phyloP scores from a whole-genome alignment of 108 stramenopile species.

The Parmales sp. region DNA sequence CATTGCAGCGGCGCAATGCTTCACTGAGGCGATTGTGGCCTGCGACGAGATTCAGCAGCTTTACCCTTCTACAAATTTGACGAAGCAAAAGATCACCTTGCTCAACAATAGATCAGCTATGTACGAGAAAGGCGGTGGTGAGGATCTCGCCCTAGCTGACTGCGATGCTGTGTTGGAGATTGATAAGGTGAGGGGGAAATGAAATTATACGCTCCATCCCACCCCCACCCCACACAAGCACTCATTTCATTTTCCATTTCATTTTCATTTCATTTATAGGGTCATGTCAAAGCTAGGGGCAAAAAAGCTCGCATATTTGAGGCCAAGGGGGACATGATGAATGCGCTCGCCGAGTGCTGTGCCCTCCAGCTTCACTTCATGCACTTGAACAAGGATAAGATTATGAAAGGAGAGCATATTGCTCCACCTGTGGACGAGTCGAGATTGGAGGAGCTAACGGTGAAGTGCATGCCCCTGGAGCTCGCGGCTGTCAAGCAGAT shows the following conservation, averaged over 20 bases:
- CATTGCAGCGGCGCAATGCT: slow-evolving; percentile 62
- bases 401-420: slow-evolving; percentile 58
- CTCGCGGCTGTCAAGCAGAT: slow-evolving; percentile 23
- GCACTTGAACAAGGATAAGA: slow-evolving; percentile 63
- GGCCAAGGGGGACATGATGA: slow-evolving; percentile 24
- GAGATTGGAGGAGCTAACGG: slow-evolving; percentile 68
- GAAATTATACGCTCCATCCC: not conserved
- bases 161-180: slow-evolving; percentile 1
- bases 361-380: slow-evolving; percentile 70
- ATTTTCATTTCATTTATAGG: slow-evolving; percentile 26
- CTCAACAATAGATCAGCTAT: slow-evolving; percentile 83
- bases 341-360: slow-evolving; percentile 63
- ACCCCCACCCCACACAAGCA: not conserved
- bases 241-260: not conserved
- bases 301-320: slow-evolving; percentile 73
- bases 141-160: slow-evolving; percentile 56
- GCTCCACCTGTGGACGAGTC: slow-evolving; percentile 64
- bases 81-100: slow-evolving; percentile 56
- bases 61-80: not conserved
- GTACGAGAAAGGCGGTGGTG: slow-evolving; percentile 76
- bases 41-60: not conserved
- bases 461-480: slow-evolving; percentile 51
- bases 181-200: too few relatives aligned
- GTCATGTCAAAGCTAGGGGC: slow-evolving; percentile 64
- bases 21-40: slow-evolving; percentile 64